Percentiles rank a stretch among this genome's conserved stretches.
phyloP scores from a whole-genome alignment of 495 filamentous ascomycete genomes.

The Aspergillus asperescens region DNA sequence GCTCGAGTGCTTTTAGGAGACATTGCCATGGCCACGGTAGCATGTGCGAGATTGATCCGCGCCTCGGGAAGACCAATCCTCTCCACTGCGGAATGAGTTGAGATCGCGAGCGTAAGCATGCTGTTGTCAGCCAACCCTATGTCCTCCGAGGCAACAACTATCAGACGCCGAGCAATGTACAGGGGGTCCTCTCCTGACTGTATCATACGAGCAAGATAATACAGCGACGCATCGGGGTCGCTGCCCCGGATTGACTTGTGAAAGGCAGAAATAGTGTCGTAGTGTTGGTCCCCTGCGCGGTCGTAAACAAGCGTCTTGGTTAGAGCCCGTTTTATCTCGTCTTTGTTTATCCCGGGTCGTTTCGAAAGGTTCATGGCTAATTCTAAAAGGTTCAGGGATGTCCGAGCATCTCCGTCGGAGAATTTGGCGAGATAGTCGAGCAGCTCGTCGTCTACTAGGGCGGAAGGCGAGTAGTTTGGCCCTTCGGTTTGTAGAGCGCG shows the following conservation, averaged over 20 bases:
- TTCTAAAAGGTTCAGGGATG: slow-evolving; percentile 87
- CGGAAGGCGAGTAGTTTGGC: slow-evolving; percentile 46
- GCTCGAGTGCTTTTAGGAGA: slow-evolving; percentile 81
- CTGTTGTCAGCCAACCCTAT: slow-evolving; percentile 86
- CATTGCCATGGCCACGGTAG: slow-evolving; percentile 72
- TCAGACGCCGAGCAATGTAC: slow-evolving; percentile 84
- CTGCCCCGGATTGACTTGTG: slow-evolving; percentile 92
- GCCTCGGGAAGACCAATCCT: slow-evolving; percentile 93
- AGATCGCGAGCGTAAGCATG: slow-evolving; percentile 77
- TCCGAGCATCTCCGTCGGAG: slow-evolving; percentile 86
- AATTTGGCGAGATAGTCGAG: slow-evolving; percentile 77
- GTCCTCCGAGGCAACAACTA: slow-evolving; percentile 88
- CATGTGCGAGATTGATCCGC: slow-evolving; percentile 85
- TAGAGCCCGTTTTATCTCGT: slow-evolving; percentile 68
- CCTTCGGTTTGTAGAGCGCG: slow-evolving; percentile 66
- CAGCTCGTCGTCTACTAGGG: slow-evolving; percentile 71
- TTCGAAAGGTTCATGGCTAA: slow-evolving; percentile 65
- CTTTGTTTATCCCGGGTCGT: slow-evolving; percentile 49
- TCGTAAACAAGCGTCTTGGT: slow-evolving; percentile 94
- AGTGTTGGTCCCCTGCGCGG: slow-evolving; percentile 90
- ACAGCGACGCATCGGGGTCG: slow-evolving; percentile 79
- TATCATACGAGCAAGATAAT: slow-evolving; percentile 95
- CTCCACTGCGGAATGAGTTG: slow-evolving; percentile 77
- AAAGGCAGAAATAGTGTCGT: slow-evolving; percentile 90
- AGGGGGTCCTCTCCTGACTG: slow-evolving; percentile 91